Evolutionary conservation across 768 basidiomycete species (phyloP).

Genomic region (Collybiopsis luxurians): DNA sequence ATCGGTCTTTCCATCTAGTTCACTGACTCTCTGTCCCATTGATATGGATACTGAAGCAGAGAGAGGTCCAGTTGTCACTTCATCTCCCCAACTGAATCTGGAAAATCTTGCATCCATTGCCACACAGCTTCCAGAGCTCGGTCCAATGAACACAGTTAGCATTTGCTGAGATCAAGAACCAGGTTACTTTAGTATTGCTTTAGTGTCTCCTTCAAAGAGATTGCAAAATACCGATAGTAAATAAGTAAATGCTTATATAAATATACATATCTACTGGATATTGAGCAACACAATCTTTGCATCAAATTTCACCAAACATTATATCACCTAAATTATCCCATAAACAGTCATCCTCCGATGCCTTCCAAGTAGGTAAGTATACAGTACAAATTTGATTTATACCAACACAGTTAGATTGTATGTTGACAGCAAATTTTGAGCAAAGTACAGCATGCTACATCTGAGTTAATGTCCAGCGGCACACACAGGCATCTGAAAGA

Average conservation of each 20-base stretch:
- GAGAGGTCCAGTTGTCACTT: background rate
- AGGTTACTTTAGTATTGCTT: background rate
- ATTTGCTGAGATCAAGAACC: background rate
- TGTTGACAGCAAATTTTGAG: no score
- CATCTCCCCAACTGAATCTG: background rate
- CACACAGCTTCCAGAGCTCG: background rate
- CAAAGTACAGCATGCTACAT: no score
- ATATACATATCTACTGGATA: background rate
- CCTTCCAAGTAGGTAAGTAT: no score
- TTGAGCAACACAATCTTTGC: no score
- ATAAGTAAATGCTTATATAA: background rate
- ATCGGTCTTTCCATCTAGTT: background rate
- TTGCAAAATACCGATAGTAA: background rate
- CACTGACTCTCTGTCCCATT: no score
- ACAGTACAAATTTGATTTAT: no score
- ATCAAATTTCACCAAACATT: no score
- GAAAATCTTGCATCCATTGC: no score
- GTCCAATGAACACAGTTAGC: background rate
- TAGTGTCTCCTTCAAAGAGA: background rate
- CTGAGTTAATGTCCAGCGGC: slow-evolving; percentile 33
- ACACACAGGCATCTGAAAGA: slow-evolving; percentile 43
- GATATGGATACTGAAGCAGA: background rate
- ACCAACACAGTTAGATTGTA: no score
- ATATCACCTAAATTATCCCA: no score
- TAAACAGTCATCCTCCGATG: no score